Conservation (phyloP, 768 basidiomycete genomes). For the Lentinus brumalis region DNA sequence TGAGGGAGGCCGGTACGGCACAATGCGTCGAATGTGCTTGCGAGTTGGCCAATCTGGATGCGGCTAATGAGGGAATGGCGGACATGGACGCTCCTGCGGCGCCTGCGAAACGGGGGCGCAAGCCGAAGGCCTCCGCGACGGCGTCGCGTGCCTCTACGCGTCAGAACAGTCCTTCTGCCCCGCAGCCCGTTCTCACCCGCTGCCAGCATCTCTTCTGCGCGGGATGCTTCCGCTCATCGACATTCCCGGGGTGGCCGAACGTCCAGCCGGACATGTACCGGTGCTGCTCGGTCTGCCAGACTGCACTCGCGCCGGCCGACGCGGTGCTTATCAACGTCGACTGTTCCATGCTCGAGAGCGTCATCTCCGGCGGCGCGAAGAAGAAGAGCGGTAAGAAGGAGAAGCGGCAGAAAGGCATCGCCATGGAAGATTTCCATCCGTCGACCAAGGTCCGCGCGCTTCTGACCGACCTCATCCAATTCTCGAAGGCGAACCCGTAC, state of each 20-base stretch:
- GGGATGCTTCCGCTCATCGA: constrained; percentile 78
- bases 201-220: constrained; percentile 95
- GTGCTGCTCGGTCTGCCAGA: constrained; percentile 79
- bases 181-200: constrained; percentile 77
- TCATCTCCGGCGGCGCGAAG: constrained; percentile 40
- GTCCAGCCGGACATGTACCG: constrained; percentile 56
- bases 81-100: constrained; percentile 51
- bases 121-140: constrained; percentile 46
- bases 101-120: constrained; percentile 51
- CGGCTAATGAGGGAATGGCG: constrained; percentile 42
- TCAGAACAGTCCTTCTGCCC: constrained; percentile 66
- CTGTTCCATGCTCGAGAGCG: constrained; percentile 38
- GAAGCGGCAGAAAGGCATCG: constrained; percentile 58
- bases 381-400: constrained; percentile 68
- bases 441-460: constrained; percentile 91
- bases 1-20: constrained; percentile 84
- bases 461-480: constrained; percentile 75
- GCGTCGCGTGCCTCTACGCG: constrained; percentile 71
- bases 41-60: constrained; percentile 58
- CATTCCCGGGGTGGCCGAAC: constrained; percentile 82
- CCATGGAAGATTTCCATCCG: constrained; percentile 60
- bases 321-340: constrained; percentile 82
- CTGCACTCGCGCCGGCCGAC: constrained; percentile 65
- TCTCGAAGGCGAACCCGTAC: constrained; percentile 83
- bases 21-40: constrained; percentile 87